These are phyloP conservation scores for Elongisporangium anandrum DNA, from an alignment of 352 stramenopile species.

Conservation along the genomic window DNA sequence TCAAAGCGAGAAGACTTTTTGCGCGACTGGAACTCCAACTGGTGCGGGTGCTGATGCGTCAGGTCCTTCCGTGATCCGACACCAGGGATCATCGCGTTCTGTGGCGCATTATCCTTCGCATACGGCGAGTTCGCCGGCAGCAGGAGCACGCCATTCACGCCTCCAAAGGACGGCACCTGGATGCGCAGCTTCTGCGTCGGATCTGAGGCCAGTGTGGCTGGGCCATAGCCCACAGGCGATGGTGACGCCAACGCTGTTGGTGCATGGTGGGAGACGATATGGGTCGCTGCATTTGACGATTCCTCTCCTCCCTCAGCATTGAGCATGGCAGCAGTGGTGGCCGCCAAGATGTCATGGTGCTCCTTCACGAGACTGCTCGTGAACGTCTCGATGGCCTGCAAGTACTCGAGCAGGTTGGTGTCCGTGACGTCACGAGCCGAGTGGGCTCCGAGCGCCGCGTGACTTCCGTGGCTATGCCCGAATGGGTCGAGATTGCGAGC, in stretches of 20 bases:
- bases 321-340: background rate
- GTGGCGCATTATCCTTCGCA: background rate
- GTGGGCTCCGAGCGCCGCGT: conserved; percentile 21
- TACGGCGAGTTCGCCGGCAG: conserved; percentile 24
- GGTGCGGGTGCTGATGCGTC: conserved; percentile 6
- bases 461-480: conserved; percentile 14
- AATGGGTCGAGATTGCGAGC: conserved; percentile 35
- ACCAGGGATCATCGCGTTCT: background rate
- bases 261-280: background rate
- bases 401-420: conserved; percentile 66
- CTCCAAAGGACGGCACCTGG: conserved; percentile 50
- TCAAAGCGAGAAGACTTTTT: conserved; percentile 32
- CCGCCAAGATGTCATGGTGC: conserved; percentile 17
- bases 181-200: conserved; percentile 49
- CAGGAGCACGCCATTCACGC: conserved; percentile 52
- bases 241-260: background rate
- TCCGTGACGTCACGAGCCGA: conserved; percentile 50
- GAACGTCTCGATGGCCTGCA: conserved; percentile 76
- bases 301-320: conserved; percentile 4
- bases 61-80: conserved; percentile 9
- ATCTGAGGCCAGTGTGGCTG: conserved; percentile 45
- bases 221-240: conserved; percentile 37
- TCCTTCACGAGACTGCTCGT: conserved; percentile 53
- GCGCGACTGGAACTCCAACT: conserved; percentile 17
- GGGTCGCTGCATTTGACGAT: background rate